Percentiles rank a stretch among this genome's conserved stretches.
These are phyloP conservation scores for Saccharum spontaneum DNA, from an alignment of 176 grass and related monocot genomes.

Conservation along the genomic window DNA sequence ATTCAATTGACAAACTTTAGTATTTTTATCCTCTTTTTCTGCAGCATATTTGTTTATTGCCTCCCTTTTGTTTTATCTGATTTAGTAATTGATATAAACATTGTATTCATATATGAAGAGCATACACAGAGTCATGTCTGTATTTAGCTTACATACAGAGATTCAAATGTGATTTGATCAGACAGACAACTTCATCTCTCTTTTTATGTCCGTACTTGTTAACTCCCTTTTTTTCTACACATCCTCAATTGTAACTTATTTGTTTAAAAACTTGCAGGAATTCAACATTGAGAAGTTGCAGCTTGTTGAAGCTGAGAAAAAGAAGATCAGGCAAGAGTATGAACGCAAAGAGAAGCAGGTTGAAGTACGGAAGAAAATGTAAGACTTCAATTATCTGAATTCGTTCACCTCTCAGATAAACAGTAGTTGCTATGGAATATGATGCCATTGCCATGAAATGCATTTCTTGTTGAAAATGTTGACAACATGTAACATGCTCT, in stretches of 20 bases:
- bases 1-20: not conserved
- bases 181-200: not conserved
- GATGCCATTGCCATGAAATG: not conserved
- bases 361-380: conserved; percentile 98
- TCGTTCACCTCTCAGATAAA: not conserved
- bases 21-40: not conserved
- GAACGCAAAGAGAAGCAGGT: conserved; percentile 98
- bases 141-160: not conserved
- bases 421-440: not conserved
- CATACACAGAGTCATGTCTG: not conserved
- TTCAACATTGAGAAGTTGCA: conserved; percentile 99
- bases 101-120: not conserved
- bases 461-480: conserved; percentile 9
- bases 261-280: conserved; percentile 53
- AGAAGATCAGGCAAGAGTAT: conserved; percentile 97
- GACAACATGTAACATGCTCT: not conserved
- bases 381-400: conserved; percentile 29
- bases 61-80: not conserved
- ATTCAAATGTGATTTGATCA: not conserved
- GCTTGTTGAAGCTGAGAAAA: conserved; percentile 99
- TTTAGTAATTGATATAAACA: not conserved
- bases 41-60: not conserved
- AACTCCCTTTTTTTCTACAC: not conserved
- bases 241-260: not conserved
- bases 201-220: not conserved